These are phyloP conservation scores for Talaromyces atroroseus DNA, from an alignment of 2,329 filamentous ascomycete species.

Conservation along the genomic window DNA sequence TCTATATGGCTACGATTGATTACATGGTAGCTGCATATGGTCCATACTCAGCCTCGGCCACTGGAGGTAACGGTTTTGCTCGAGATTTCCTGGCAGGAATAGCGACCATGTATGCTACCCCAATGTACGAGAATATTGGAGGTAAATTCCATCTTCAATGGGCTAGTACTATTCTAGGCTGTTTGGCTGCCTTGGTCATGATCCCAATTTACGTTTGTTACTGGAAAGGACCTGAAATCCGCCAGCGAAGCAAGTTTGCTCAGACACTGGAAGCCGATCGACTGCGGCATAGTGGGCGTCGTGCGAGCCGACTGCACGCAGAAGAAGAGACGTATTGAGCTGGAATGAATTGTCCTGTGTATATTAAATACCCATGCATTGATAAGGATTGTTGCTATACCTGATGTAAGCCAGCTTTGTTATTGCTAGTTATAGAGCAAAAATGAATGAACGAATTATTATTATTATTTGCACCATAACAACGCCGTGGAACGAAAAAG, in stretches of 20 bases:
- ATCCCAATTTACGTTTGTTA: constrained; percentile 54
- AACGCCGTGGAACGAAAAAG: too few species aligned
- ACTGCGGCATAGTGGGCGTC: background rate
- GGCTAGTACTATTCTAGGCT: constrained; percentile 51
- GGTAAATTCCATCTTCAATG: constrained; percentile 45
- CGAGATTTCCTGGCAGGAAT: constrained; percentile 69
- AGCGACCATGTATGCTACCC: constrained; percentile 61
- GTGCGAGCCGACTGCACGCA: background rate
- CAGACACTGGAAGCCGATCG: constrained; percentile 30
- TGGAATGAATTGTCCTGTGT: too few species aligned
- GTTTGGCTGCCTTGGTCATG: constrained; percentile 46
- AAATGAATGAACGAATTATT: too few species aligned
- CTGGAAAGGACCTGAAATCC: constrained; percentile 50
- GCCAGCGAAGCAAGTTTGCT: constrained; percentile 50
- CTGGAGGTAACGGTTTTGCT: constrained; percentile 69
- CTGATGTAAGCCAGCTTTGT: too few species aligned
- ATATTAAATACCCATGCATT: too few species aligned
- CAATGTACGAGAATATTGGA: constrained; percentile 53
- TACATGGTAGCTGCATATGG: constrained; percentile 74
- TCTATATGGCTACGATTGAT: constrained; percentile 72
- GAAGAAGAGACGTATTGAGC: background rate
- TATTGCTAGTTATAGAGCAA: too few species aligned
- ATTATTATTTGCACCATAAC: too few species aligned
- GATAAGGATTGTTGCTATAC: too few species aligned
- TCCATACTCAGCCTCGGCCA: constrained; percentile 66